phyloP scores from a whole-genome alignment of 352 stramenopile genomes.

The Bremia lactucae region DNA sequence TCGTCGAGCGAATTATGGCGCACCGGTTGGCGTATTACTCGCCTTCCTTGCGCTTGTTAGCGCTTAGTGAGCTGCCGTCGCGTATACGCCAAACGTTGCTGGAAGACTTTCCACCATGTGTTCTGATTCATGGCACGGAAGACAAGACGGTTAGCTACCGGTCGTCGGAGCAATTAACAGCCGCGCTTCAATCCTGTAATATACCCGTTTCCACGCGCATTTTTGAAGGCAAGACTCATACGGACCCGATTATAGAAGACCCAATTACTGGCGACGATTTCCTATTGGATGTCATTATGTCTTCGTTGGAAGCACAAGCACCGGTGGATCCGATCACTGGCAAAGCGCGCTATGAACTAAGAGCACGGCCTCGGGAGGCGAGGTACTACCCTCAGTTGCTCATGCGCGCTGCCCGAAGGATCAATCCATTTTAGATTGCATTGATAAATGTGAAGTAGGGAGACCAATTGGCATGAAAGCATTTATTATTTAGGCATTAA shows the following conservation, averaged over 20 bases:
- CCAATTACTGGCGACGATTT: slow-evolving; percentile 58
- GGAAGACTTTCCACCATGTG: slow-evolving; percentile 41
- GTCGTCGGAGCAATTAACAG: slow-evolving; percentile 41
- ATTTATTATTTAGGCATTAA: slow-evolving; percentile 19
- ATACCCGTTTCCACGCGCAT: slow-evolving; percentile 43
- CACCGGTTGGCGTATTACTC: slow-evolving; percentile 50
- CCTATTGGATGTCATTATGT: slow-evolving; percentile 42
- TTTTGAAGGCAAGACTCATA: slow-evolving; percentile 84
- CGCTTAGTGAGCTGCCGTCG: slow-evolving; percentile 28
- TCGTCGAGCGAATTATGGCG: slow-evolving; percentile 80
- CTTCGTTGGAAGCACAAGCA: slow-evolving; percentile 32
- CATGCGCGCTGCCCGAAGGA: slow-evolving; percentile 32
- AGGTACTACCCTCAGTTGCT: slow-evolving; percentile 40
- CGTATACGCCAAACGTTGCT: slow-evolving; percentile 12
- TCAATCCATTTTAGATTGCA: slow-evolving; percentile 52
- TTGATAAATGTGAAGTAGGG: slow-evolving; percentile 1
- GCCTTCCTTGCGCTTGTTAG: slow-evolving; percentile 31
- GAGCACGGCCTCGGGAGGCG: slow-evolving; percentile 22
- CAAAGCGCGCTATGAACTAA: slow-evolving; percentile 24
- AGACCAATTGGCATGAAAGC: slow-evolving; percentile 15
- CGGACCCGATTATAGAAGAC: slow-evolving; percentile 88
- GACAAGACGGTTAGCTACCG: slow-evolving; percentile 55
- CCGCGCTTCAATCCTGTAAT: slow-evolving; percentile 31
- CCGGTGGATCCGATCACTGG: slow-evolving; percentile 24
- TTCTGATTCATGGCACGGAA: slow-evolving; percentile 54